Evolutionary conservation across 2,329 filamentous ascomycete genomes (phyloP).

Genomic region (Aaosphaeria pasadenensis): DNA sequence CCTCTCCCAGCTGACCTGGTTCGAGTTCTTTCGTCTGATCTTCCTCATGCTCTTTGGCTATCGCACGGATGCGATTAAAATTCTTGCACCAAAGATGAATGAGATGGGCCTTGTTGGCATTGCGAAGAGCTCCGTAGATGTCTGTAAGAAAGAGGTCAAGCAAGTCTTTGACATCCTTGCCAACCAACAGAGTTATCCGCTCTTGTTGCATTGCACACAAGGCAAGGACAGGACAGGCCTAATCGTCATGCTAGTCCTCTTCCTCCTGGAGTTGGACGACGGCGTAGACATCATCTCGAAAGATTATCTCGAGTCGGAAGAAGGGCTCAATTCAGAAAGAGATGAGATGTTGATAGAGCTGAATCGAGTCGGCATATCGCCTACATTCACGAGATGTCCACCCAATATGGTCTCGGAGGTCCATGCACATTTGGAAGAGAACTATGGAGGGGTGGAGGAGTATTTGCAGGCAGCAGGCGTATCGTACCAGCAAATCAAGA

Average conservation of each 20-base stretch:
- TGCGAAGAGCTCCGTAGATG: conserved; percentile 65
- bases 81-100: conserved; percentile 69
- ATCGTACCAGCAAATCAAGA: conserved; percentile 29
- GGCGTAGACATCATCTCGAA: conserved; percentile 57
- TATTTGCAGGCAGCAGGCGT: conserved; percentile 66
- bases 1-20: conserved; percentile 66
- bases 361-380: conserved; percentile 64
- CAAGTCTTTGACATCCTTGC: conserved; percentile 51
- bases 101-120: conserved; percentile 70
- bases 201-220: conserved; percentile 80
- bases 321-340: conserved; percentile 59
- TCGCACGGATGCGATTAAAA: conserved; percentile 64
- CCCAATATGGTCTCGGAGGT: conserved; percentile 62
- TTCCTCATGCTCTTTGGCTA: conserved; percentile 64
- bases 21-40: conserved; percentile 61
- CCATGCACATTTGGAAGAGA: conserved; percentile 54
- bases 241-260: conserved; percentile 63
- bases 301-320: conserved; percentile 69
- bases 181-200: conserved; percentile 54
- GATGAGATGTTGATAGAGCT: conserved; percentile 67
- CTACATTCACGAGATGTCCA: conserved; percentile 65
- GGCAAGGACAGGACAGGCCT: conserved; percentile 84
- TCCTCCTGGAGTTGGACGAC: conserved; percentile 58
- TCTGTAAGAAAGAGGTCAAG: conserved; percentile 62
- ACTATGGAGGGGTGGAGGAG: conserved; percentile 62